Evolutionary conservation across 2,329 filamentous ascomycete species (phyloP), one percentile per base, ranked within the genome.

Genomic region (Hypoxylon sp.): DNA sequence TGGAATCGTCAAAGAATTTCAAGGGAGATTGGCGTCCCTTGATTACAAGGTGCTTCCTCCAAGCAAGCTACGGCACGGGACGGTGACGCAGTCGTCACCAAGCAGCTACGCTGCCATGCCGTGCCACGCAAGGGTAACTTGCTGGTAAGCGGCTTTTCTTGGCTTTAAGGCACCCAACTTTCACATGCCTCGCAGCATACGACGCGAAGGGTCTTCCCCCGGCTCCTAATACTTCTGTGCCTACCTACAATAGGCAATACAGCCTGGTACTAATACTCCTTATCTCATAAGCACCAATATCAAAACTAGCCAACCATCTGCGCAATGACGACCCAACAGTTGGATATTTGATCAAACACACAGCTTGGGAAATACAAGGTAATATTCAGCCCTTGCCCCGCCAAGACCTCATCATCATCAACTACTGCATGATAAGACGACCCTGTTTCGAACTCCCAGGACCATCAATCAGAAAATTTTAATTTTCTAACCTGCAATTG

Each of bases 151-250:
- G 40, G 63, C 57, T 50, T 54, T 58, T 51, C 58, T 63, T 66
- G 56, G 63, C 63, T 66, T 57, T 14, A 14, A 35, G 53, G 53
- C 27, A 40, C n/a, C 17, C 35, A 13, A 37, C 31, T 61, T 68
- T 70, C 68, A 70, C 68, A 70, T 70, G 68, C 53, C 22, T 46
- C 35, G 22, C 42, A 46, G 40, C 11, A 61, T 64, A 53, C 56
- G 46, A 57, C 61, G 20, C 44, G 25, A 51, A 62, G 50, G 35
- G 27, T 8, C 22, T 31, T 27, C 25, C 25, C 25, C 25, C 5
- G 25, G 25, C 25, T 27, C 5, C 5, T 27, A 5, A 27, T 27
- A 27, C 25, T 53, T 35, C 22, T 20, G 44, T 37, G 20, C 22
- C 51, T 22, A 53, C 58, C 31, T 33, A 6, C 31, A 33, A 27